Base-by-base conservation (phyloP, 768 basidiomycete species). In the Favolaschia claudopus region DNA sequence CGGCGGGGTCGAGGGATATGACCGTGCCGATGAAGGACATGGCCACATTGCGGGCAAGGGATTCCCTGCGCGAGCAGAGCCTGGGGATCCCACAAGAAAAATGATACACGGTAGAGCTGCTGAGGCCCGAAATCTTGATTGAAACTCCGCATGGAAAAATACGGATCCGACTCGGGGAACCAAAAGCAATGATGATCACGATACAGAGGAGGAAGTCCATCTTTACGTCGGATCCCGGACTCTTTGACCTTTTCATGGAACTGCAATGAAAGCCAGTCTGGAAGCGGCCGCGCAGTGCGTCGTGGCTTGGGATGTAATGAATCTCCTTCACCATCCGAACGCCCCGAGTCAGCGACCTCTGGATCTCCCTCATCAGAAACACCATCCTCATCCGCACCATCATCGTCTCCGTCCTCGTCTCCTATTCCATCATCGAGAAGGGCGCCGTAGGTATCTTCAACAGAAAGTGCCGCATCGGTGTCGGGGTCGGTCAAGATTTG, bases 91-190 rank as follows among this genome's bases (percentile, higher is more conserved):
- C n/a, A n/a, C n/a, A n/a, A n/a, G n/a, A n/a, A n/a, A n/a, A n/a
- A n/a, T n/a, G n/a, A n/a, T n/a, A n/a, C n/a, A n/a, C n/a, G n/a
- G n/a, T n/a, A n/a, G n/a, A n/a, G n/a, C n/a, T n/a, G n/a, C n/a
- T n/a, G n/a, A n/a, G n/a, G n/a, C n/a, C n/a, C n/a, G n/a, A n/a
- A n/a, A n/a, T n/a, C n/a, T n/a, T n/a, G n/a, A n/a, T n/a, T n/a
- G n/a, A n/a, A n/a, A n/a, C n/a, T n/a, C n/a, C n/a, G 36, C 19
- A 29, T 14, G 4, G 37, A 20, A 20, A 56, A 56, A 28, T 47
- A 56, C 4, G 45, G 45, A n/a, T 56, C 45, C 15, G 39, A 14
- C 15, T 40, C 7, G 2, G 45, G 55, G 38, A 56, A 56, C 55
- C 45, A 56, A 27, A 56, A 39, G 5, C 36, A 38, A 20, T 40